A percentile compares a stretch with the other conserved stretches of the same genome.
Evolutionary conservation across 2,329 filamentous ascomycete species (phyloP).

Genomic region (Curvularia sp.): DNA sequence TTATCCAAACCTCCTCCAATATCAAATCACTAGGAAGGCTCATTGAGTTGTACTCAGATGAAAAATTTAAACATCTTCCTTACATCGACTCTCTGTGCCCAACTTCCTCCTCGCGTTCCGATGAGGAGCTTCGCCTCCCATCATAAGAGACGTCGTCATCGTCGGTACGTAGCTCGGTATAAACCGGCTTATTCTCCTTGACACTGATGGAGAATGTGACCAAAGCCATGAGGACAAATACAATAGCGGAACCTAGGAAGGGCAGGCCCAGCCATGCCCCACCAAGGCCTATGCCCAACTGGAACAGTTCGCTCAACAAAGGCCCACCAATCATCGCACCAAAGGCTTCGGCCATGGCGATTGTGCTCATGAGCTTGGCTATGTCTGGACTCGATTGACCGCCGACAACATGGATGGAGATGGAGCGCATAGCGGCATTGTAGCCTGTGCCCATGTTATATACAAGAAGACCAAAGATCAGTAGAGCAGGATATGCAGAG

Average conservation of each 20-base stretch:
- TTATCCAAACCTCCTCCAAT: neutral
- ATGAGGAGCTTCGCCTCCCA: conserved; percentile 20
- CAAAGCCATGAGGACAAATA: conserved; percentile 36
- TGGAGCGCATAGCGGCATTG: conserved; percentile 55
- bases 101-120: conserved; percentile 17
- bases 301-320: conserved; percentile 56
- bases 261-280: conserved; percentile 59
- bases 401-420: conserved; percentile 58
- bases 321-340: conserved; percentile 59
- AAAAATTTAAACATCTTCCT: neutral
- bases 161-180: conserved; percentile 28
- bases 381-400: conserved; percentile 54
- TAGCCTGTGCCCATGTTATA: conserved; percentile 60
- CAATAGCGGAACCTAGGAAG: conserved; percentile 41
- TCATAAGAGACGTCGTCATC: conserved; percentile 29
- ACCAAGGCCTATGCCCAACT: conserved; percentile 56
- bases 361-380: conserved; percentile 58
- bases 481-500: conserved; percentile 52
- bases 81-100: neutral
- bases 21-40: neutral
- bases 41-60: neutral
- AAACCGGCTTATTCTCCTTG: conserved; percentile 30
- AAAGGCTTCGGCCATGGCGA: conserved; percentile 58
- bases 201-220: conserved; percentile 42
- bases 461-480: conserved; percentile 56